Evolutionary conservation across 768 basidiomycete genomes (phyloP).

Genomic region (Botryobasidium botryosum): DNA sequence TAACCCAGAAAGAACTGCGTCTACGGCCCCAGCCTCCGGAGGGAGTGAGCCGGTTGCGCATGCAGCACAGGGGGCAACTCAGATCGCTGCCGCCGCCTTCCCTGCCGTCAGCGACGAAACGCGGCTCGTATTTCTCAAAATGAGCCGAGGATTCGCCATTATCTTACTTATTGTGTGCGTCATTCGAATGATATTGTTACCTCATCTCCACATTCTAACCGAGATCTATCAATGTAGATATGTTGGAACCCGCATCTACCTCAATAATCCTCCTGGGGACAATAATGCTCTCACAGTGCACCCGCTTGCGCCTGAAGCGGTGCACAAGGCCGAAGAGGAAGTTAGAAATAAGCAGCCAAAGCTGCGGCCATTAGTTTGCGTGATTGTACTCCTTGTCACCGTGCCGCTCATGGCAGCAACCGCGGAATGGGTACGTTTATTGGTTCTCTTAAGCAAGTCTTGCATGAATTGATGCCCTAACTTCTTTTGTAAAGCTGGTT

Average conservation of each 20-base stretch:
- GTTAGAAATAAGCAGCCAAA: too few species aligned
- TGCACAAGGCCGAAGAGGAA: conserved; percentile 7
- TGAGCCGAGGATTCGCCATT: conserved; percentile 50
- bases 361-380: conserved; percentile 41
- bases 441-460: background rate
- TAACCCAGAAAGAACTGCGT: conserved; percentile 20
- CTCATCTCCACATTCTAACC: too few species aligned
- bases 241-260: conserved; percentile 45
- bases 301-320: background rate
- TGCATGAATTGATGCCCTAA: too few species aligned
- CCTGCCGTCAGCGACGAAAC: conserved; percentile 32
- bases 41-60: too few species aligned
- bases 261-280: conserved; percentile 54
- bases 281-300: conserved; percentile 22
- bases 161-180: conserved; percentile 29
- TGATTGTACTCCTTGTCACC: conserved; percentile 32
- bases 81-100: too few species aligned
- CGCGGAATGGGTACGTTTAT: conserved; percentile 41
- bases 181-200: too few species aligned
- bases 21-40: background rate
- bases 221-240: conserved; percentile 20
- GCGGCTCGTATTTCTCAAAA: conserved; percentile 33
- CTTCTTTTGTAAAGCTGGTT: conserved; percentile 45
- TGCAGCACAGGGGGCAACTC: too few species aligned
- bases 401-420: conserved; percentile 50